Evolutionary conservation across 1,139 yeast species (phyloP).

Genomic region (Saccharomyces hybrid): DNA sequence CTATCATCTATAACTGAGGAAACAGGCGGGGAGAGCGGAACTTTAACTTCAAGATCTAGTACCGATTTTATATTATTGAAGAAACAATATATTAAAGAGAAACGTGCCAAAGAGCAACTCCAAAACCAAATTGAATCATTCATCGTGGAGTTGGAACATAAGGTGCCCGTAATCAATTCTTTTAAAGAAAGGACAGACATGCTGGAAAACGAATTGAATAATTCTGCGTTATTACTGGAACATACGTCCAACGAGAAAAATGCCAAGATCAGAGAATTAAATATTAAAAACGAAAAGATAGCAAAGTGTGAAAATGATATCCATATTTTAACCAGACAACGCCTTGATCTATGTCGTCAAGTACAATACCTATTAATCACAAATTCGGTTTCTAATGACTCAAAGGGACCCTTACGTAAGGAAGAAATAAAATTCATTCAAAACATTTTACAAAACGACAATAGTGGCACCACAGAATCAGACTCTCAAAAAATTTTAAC

Average conservation of each 20-base stretch:
- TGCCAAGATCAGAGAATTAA: conserved; percentile 19
- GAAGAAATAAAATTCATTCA: conserved; percentile 46
- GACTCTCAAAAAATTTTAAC: conserved; percentile 70
- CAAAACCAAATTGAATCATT: conserved; percentile 66
- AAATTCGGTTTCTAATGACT: conserved; percentile 48
- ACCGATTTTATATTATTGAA: conserved; percentile 60
- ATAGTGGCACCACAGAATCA: conserved; percentile 28
- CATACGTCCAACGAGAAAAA: conserved; percentile 37
- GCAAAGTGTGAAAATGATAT: conserved; percentile 36
- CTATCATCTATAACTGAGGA: conserved; percentile 37
- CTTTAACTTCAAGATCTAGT: conserved; percentile 5
- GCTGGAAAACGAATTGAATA: conserved; percentile 43
- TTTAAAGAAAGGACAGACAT: conserved; percentile 48
- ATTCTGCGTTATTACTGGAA: conserved; percentile 44
- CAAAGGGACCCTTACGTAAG: conserved; percentile 14
- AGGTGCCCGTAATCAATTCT: conserved; percentile 71
- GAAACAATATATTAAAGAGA: conserved; percentile 62
- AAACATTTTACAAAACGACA: conserved; percentile 29
- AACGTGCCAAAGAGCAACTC: conserved; percentile 60
- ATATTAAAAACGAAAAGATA: conserved; percentile 32
- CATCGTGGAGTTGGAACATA: conserved; percentile 67
- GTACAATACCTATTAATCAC: conserved; percentile 68
- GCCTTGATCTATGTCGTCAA: conserved; percentile 72
- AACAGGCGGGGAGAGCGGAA: conserved; percentile 43
- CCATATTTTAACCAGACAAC: conserved; percentile 44